Base-by-base conservation (phyloP, 2,329 filamentous ascomycete species). In the Bipolaris sorokiniana region DNA sequence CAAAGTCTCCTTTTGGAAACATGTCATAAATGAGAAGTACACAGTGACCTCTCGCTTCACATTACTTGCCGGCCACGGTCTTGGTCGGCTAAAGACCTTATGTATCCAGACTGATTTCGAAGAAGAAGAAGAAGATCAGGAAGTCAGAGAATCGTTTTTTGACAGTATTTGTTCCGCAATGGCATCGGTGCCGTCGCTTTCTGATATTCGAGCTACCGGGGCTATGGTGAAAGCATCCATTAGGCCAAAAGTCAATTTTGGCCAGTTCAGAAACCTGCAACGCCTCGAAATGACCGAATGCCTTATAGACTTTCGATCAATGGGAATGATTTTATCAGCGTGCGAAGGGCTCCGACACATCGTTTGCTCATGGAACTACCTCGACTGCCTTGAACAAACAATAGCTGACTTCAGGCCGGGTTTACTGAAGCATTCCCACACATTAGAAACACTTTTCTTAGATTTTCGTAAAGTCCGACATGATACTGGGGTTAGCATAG, bases 231-330 rank as follows among this genome's bases (percentile, higher is more conserved):
- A 7, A n/a, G 36, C 26, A 5, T 6, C 3, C 2, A 16, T 10
- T 15, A 7, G 13, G 5, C 20, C 37, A 4, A 10, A 38, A 4
- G 3, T 10, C 1, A 23, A 26, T 3, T 26, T 22, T 9, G 28
- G 42, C 3, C 23, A 48, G 10, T 65, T 62, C 44, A 9, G 47
- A 10, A 57, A 41, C n/a, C 23, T 72, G 2, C 57, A 62, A 10
- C 61, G 59, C 9, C 20, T 74, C 13, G 66, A 71, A 9, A 51
- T 73, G 0, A 64, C 54, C 1, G 49, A 69, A 36, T 67, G 65
- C 34, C 37, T 34, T 6, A 51, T 69, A 1, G 48, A 53, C 1
- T 36, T 69, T 4, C 7, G 58, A 0, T 49, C 64, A 4, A 28
- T 72, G 0, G 38, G 48, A 1, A 10, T 55, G 0, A 9, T 72